These are phyloP conservation scores for Oryza meyeriana DNA, from an alignment of 176 grass and related monocot species.

Conservation along the genomic window DNA sequence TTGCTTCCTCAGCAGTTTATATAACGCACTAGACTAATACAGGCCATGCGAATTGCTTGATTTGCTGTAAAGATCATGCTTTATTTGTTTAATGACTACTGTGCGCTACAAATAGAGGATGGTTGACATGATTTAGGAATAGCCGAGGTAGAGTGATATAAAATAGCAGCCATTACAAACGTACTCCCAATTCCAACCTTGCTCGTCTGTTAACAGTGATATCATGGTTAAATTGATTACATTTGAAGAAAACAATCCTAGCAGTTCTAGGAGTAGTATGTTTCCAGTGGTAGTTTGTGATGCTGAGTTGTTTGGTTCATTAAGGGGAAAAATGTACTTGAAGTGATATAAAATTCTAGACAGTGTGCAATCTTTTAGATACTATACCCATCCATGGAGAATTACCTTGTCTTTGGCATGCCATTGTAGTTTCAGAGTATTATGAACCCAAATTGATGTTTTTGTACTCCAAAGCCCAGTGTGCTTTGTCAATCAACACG, in stretches of 20 bases:
- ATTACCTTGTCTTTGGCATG: neutral
- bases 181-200: neutral
- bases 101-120: neutral
- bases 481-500: neutral
- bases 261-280: neutral
- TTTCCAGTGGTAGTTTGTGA: neutral
- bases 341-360: neutral
- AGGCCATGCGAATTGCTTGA: neutral
- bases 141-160: neutral
- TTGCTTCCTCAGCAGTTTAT: neutral
- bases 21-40: neutral
- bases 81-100: neutral
- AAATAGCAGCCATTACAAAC: neutral
- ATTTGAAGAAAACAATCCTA: neutral
- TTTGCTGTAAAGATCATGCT: neutral
- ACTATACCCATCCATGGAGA: neutral
- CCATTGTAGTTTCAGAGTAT: neutral
- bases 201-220: neutral
- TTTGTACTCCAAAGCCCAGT: neutral
- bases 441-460: neutral
- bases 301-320: neutral
- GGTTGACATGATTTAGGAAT: neutral
- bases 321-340: neutral
- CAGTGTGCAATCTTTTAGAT: neutral
- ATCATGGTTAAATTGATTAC: neutral